Evolutionary conservation across 441 rosid genomes (phyloP), one percentile per base, ranked within the genome.

Genomic region (Arabidopsis hybrid): DNA sequence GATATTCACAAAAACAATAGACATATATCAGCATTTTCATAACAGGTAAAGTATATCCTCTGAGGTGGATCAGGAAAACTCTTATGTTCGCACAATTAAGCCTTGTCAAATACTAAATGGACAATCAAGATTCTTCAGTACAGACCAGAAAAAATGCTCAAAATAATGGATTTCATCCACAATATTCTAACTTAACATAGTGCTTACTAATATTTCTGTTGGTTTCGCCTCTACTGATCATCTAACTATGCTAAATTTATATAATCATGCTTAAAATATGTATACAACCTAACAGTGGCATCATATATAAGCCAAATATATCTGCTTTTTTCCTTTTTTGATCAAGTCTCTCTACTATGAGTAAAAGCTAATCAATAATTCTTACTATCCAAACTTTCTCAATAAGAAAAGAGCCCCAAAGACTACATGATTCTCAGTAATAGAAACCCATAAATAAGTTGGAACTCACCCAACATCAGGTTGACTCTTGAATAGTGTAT

Each of bases 391-490:
- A 16, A 61, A 45, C 50, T 21, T 13, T 31, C 38, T 49, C 32
- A 35, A 47, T 12, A 69, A 21, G 67, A 34, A 55, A 57, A 58
- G 13, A 65, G 17, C 40, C 47, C 13, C 56, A 29, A 53, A 6
- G 52, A 55, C 2, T 29, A 45, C 6, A 45, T 8, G 38, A 16
- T 53, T 58, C 21, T 39, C 50, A 64, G 55, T 6, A 38, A 69
- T n/a, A 7, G 42, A n/a, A 77, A 60, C 70, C 31, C 13, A 46
- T 12, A 69, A 60, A 65, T 36, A 4, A 39, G 49, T 50, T 60
- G 1, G 9, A 51, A 85, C 96, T 93, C 81, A 93, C 97, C 97
- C 98, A 61, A 96, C 95, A 79, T 96, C 99, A 32, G 98, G 99
- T 74, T 88, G 93, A 85, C 91, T 88, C 91, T 89, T 89, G 85